Evolutionary conservation across 306 rosid species (phyloP).

Genomic region (Quillaja saponaria): DNA sequence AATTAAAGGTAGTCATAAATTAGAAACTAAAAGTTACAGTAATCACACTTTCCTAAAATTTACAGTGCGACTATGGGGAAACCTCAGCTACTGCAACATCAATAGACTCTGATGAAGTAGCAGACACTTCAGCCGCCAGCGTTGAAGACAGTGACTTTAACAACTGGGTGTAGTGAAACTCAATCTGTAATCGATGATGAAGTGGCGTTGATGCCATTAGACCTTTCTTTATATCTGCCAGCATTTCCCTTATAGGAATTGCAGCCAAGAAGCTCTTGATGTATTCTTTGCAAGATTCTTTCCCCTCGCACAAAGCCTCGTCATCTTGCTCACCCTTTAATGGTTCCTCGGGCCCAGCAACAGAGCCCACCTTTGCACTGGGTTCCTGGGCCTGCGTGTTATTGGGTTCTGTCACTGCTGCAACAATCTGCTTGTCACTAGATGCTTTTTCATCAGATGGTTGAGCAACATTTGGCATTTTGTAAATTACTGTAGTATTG

Average conservation of each 20-base stretch:
- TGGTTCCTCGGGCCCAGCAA: constrained; percentile 48
- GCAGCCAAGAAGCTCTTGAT: constrained; percentile 98
- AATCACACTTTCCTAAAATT: constrained; percentile 51
- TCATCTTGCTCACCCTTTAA: constrained; percentile 48
- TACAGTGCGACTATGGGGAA: constrained; percentile 40
- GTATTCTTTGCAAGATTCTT: constrained; percentile 94
- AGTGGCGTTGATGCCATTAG: constrained; percentile 76
- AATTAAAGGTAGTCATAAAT: constrained; percentile 41
- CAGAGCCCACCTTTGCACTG: constrained; percentile 45
- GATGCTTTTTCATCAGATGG: constrained; percentile 56
- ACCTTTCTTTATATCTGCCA: constrained; percentile 93
- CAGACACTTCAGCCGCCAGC: constrained; percentile 39
- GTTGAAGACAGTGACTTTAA: constrained; percentile 33
- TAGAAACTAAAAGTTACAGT: constrained; percentile 52
- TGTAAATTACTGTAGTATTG: constrained; percentile 57
- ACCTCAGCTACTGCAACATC: constrained; percentile 47
- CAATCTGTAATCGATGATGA: constrained; percentile 93
- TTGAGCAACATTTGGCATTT: constrained; percentile 43
- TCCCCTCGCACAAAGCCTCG: constrained; percentile 72
- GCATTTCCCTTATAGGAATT: constrained; percentile 89
- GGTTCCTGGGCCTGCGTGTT: constrained; percentile 48
- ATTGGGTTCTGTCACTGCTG: constrained; percentile 45
- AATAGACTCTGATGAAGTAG: constrained; percentile 30
- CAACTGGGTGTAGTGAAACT: constrained; percentile 75
- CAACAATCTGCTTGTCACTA: constrained; percentile 45